Percentiles rank a stretch among this genome's conserved stretches.
These are phyloP conservation scores for Phaeoacremonium minimum DNA, from an alignment of 2,329 filamentous ascomycete species.

Conservation along the genomic window DNA sequence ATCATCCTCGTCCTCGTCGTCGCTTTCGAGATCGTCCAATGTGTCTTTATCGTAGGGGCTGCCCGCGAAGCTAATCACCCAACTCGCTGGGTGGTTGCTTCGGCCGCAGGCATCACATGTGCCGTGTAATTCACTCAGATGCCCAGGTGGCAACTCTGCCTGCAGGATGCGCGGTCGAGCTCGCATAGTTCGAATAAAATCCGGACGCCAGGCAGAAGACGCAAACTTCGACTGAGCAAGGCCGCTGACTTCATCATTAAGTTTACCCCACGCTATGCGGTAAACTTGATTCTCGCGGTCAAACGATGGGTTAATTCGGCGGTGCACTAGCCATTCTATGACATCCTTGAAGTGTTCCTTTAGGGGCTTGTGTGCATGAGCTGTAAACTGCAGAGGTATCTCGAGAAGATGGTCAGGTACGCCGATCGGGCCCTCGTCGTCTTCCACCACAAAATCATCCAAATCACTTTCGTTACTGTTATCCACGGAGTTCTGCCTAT, in stretches of 20 bases:
- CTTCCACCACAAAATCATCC: slow-evolving; percentile 63
- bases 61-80: slow-evolving; percentile 58
- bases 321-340: slow-evolving; percentile 78
- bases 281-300: slow-evolving; percentile 60
- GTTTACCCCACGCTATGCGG: slow-evolving; percentile 62
- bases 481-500: slow-evolving; percentile 13
- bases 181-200: slow-evolving; percentile 62
- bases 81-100: slow-evolving; percentile 63
- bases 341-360: slow-evolving; percentile 71
- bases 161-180: slow-evolving; percentile 58
- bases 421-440: slow-evolving; percentile 55
- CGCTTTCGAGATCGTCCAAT: slow-evolving; percentile 56
- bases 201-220: slow-evolving; percentile 64
- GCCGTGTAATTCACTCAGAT: slow-evolving; percentile 2
- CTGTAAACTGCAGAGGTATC: slow-evolving; percentile 67
- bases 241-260: slow-evolving; percentile 66
- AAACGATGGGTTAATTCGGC: slow-evolving; percentile 71
- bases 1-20: slow-evolving; percentile 19
- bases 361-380: slow-evolving; percentile 60
- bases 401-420: slow-evolving; percentile 41
- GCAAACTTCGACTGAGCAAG: slow-evolving; percentile 67
- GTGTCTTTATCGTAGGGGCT: slow-evolving; percentile 62
- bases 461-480: slow-evolving; percentile 25
- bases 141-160: slow-evolving; percentile 8
- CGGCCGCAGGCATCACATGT: slow-evolving; percentile 40